Percentiles rank a stretch among this genome's conserved stretches.
phyloP scores from a whole-genome alignment of 805 yeast genomes.

The Myxozyma monticola region DNA sequence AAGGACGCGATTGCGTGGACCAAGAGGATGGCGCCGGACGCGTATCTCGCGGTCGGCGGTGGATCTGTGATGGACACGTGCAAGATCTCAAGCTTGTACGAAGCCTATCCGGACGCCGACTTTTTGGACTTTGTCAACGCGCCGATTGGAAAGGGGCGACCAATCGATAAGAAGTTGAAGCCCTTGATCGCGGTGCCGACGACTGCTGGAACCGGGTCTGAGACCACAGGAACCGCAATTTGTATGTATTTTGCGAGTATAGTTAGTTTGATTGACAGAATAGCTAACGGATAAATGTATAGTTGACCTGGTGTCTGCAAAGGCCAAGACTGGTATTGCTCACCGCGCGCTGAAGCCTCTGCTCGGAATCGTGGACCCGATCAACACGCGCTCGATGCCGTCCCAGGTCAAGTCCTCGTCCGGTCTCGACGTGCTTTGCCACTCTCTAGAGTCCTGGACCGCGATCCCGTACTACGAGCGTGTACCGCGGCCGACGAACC shows the following conservation, averaged over 20 bases:
- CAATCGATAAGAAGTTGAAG: constrained; percentile 39
- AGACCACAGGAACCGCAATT: constrained; percentile 4
- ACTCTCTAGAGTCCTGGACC: constrained; percentile 48
- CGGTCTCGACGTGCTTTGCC: constrained; percentile 49
- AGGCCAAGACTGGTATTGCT: constrained; percentile 48
- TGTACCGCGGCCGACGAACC: constrained; percentile 42
- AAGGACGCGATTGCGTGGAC: constrained; percentile 43
- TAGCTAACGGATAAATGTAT: not conserved
- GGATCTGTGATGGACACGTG: constrained; percentile 52
- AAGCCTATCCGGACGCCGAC: constrained; percentile 44
- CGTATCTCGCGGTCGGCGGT: constrained; percentile 49
- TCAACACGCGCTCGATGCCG: constrained; percentile 45
- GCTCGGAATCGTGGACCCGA: constrained; percentile 48
- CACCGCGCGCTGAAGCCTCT: constrained; percentile 46
- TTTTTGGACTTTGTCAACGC: constrained; percentile 48
- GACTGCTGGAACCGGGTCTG: constrained; percentile 50
- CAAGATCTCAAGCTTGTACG: constrained; percentile 46
- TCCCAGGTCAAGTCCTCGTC: constrained; percentile 45
- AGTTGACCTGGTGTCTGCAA: constrained; percentile 42
- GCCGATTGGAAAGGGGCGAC: constrained; percentile 43
- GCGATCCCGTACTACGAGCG: constrained; percentile 46
- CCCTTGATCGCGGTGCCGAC: constrained; percentile 49
- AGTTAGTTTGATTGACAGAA: not conserved
- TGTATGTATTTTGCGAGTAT: constrained; percentile 39
- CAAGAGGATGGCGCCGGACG: constrained; percentile 39